A percentile compares a stretch with the other conserved stretches of the same genome.
These are phyloP conservation scores for Ogataea methanolica DNA, from an alignment of 805 yeast species.

Conservation along the genomic window DNA sequence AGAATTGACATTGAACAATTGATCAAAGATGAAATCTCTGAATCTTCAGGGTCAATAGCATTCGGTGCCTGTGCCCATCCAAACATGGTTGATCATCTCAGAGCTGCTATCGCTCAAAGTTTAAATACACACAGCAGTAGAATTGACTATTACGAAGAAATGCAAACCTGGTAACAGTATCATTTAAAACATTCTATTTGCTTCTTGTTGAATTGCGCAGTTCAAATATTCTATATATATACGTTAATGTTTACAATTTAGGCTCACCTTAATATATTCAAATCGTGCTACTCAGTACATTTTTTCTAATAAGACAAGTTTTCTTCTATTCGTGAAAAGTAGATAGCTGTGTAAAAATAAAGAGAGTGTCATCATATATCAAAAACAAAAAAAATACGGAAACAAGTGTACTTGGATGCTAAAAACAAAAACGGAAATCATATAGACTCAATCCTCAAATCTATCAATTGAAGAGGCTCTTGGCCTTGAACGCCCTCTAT, in stretches of 20 bases:
- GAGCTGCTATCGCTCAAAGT: slow-evolving; percentile 20
- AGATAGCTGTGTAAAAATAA: too few species aligned
- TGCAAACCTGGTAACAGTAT: slow-evolving; percentile 29
- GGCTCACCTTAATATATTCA: too few species aligned
- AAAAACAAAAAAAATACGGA: too few species aligned
- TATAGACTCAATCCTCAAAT: not conserved
- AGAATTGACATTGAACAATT: slow-evolving; percentile 36
- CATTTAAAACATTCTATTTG: not conserved
- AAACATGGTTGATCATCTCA: slow-evolving; percentile 32
- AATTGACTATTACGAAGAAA: slow-evolving; percentile 32
- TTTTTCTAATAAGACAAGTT: too few species aligned
- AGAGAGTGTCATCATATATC: too few species aligned
- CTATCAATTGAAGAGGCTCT: not conserved
- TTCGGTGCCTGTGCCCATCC: slow-evolving; percentile 48
- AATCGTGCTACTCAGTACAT: too few species aligned
- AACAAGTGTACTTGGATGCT: too few species aligned
- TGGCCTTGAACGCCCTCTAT: not conserved
- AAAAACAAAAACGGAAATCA: too few species aligned
- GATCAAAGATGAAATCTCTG: slow-evolving; percentile 33
- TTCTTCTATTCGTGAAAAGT: too few species aligned
- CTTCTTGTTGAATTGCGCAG: not conserved
- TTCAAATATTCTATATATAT: not conserved
- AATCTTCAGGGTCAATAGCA: slow-evolving; percentile 37
- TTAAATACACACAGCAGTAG: slow-evolving; percentile 10
- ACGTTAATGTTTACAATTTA: not conserved